Evolutionary conservation across 768 basidiomycete genomes (phyloP), one percentile per base, ranked within the genome.

Genomic region (Russula foetens): DNA sequence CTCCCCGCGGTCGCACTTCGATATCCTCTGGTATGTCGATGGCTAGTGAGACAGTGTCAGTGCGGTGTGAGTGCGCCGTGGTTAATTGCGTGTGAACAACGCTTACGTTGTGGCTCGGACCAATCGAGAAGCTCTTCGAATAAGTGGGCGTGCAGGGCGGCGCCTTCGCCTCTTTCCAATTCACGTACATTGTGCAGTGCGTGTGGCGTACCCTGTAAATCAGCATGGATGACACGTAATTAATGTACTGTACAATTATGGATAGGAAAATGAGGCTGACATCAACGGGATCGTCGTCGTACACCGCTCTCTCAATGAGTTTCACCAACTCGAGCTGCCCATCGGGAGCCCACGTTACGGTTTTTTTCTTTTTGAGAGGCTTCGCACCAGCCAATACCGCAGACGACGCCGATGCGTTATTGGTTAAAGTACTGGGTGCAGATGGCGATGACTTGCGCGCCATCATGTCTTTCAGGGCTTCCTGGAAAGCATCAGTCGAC

Each of bases 41-140:
- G 41, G 75, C 89, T 90, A 69, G 50, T 67, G 28, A 44, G 26
- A 44, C 21, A 26, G 67, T n/a, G n/a, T n/a, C n/a, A 35, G 56
- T 66, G 67, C 53, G 69, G 56, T 62, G 64, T 70, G 35, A 68
- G 64, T 64, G 57, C 43, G 49, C 23, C 44, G 23, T 41, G 43
- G 51, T 46, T 47, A 23, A 48, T 46, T 47, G 52, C 24, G 66
- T 56, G 48, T 53, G 59, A 56, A 51, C 48, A 58, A 28, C 63
- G 68, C 88, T 84, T 79, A 93, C 92, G 76, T 68, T 81, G 72
- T 60, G 89, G 90, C 69, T 93, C 92, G 68, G 76, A 77, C 90
- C 90, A 93, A 76, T 93, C 92, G 66, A 91, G 77, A 59, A 83
- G 79, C 75, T 92, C 91, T 75, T 92, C 91, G 72, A 92, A 92